phyloP scores from a whole-genome alignment of 2,329 filamentous ascomycete species.

The Colletotrichum endophyticum region DNA sequence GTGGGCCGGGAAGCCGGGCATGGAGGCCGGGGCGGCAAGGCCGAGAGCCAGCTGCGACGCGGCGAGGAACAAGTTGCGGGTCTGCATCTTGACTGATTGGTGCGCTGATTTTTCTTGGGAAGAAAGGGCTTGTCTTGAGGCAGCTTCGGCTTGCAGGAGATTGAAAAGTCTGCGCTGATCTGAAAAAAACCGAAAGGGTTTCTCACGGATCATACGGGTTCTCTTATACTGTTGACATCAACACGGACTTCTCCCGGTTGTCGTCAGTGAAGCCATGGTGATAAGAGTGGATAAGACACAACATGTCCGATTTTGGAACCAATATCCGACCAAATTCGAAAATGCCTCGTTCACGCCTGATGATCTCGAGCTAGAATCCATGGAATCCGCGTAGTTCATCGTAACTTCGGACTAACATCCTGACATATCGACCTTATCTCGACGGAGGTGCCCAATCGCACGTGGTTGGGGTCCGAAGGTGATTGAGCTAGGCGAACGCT shows the following conservation, averaged over 20 bases:
- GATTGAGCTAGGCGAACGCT: not conserved
- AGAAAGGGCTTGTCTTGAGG: not conserved
- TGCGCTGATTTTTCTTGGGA: not conserved
- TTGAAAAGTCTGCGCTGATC: not conserved
- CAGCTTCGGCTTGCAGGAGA: not conserved
- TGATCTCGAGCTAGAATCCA: not conserved
- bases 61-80: not conserved
- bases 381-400: not conserved
- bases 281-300: not conserved
- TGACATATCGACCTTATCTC: not conserved
- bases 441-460: not conserved
- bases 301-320: not conserved
- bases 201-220: not conserved
- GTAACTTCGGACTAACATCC: not conserved
- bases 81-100: not conserved
- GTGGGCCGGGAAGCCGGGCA: not conserved
- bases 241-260: too few species aligned
- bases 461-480: not conserved
- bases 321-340: not conserved
- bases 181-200: not conserved
- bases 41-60: slow-evolving; percentile 8
- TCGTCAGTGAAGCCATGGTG: not conserved
- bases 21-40: slow-evolving; percentile 6
- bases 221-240: not conserved
- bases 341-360: not conserved